Base-by-base conservation (phyloP, 1,139 yeast species). In the Kodamaea anthophila region DNA sequence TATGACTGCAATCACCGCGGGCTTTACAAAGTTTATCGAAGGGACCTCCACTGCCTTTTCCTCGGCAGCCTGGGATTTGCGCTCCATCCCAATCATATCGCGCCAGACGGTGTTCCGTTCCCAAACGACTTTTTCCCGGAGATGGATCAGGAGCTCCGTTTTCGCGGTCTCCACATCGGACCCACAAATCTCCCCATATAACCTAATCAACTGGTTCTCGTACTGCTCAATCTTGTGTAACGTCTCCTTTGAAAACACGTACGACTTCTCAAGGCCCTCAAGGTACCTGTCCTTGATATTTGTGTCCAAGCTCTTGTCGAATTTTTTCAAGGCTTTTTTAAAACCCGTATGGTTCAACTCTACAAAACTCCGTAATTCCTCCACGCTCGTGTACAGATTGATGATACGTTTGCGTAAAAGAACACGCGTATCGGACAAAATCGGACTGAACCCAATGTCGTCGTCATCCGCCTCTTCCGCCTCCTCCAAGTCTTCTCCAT, bases 71-170 rank as follows among this genome's bases (percentile, higher is more conserved):
- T 51, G 46, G 1, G 49, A 42, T 25, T 52, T 52, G 16, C 55
- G 37, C 21, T 52, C 57, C 37, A 51, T 40, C 1, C 55, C 57
- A 27, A 51, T 52, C 55, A 51, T 51, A 46, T 77, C 84, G 46
- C 78, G 71, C 85, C 85, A 78, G 5, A 77, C 77, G 1, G 83
- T 77, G 38, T 77, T 74, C 55, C 85, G 64, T 50, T 78, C 85
- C 81, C 85, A 79, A 7, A 79, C 84, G 30, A 79, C 80, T 46
- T 77, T 84, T 39, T 79, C 86, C 47, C 83, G 69, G 36, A 79
- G 58, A 43, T 71, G 77, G 4, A 79, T 67, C 30, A 77, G 74
- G 39, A 79, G 59, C 42, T 74, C 79, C 9, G 58, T 46, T 37
- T 55, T 60, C 4, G 74, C 66, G 11, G 58, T 43, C 33, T 66